Evolutionary conservation across 106 monocot species (phyloP).

Genomic region (Allium sativum): DNA sequence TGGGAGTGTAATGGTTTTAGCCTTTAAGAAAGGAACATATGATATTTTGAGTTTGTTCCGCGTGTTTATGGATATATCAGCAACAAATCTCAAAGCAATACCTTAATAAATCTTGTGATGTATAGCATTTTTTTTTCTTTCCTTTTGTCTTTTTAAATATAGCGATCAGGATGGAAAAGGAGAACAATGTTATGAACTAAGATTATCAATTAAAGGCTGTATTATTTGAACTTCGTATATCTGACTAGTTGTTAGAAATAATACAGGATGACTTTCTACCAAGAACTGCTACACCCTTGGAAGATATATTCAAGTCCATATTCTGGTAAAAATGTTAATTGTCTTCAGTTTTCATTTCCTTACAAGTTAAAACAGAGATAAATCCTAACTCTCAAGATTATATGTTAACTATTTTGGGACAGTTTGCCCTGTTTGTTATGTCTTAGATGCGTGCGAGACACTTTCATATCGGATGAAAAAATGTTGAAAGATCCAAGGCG

Average conservation of each 20-base stretch:
- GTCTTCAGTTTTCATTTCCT: neutral
- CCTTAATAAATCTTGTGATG: too few species aligned
- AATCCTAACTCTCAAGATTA: neutral
- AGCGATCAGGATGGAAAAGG: too few species aligned
- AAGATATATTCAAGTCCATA: conserved; percentile 69
- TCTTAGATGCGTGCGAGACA: conserved; percentile 72
- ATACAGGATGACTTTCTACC: conserved; percentile 86
- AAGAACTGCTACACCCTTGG: conserved; percentile 68
- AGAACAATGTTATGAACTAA: too few species aligned
- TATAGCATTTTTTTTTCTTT: too few species aligned
- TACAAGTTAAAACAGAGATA: too few species aligned
- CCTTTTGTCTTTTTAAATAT: too few species aligned
- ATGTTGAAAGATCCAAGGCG: conserved; percentile 73
- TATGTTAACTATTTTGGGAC: conserved; percentile 6
- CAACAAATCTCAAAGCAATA: too few species aligned
- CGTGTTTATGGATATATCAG: too few species aligned
- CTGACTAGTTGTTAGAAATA: conserved; percentile 4
- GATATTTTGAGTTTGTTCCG: too few species aligned
- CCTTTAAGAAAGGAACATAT: too few species aligned
- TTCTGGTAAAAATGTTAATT: conserved; percentile 43
- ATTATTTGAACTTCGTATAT: neutral
- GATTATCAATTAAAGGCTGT: too few species aligned
- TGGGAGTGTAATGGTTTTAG: too few species aligned
- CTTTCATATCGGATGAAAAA: conserved; percentile 58
- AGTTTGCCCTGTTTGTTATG: conserved; percentile 85